Percentiles rank a stretch among this genome's conserved stretches.
Conservation (phyloP, 139 green algal genomes). For the Astrephomene gubernaculifera region DNA sequence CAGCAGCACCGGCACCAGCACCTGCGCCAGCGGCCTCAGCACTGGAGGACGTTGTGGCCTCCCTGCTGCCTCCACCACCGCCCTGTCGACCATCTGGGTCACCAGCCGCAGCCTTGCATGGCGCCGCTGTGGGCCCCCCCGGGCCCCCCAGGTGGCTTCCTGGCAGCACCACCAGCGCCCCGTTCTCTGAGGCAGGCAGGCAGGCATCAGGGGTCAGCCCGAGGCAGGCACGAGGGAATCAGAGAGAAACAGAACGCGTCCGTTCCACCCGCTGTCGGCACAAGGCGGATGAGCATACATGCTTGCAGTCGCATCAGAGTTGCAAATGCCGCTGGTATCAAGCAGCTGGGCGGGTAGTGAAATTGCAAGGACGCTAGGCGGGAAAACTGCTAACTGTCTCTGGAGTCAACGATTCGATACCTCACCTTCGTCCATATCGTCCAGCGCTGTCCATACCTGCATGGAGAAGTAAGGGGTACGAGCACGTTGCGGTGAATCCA, state of each 20-base stretch:
- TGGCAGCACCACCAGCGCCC: conserved; percentile 18
- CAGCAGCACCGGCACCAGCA: neutral
- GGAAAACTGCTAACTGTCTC: neutral
- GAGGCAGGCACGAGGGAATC: too few species aligned
- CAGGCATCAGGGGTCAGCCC: too few species aligned
- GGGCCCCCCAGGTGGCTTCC: neutral
- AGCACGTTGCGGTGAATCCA: neutral
- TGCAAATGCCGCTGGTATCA: too few species aligned
- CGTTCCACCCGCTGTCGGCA: too few species aligned
- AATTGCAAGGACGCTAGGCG: neutral
- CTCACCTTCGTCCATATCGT: conserved; percentile 33
- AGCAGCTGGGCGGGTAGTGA: too few species aligned
- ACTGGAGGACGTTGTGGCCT: neutral
- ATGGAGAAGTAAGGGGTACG: neutral
- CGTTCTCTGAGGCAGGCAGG: neutral
- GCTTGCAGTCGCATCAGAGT: too few species aligned
- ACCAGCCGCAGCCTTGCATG: neutral
- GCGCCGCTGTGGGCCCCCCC: neutral
- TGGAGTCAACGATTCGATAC: neutral
- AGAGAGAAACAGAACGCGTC: too few species aligned
- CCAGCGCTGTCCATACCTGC: conserved; percentile 22
- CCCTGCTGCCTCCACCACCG: neutral
- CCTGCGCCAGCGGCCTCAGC: neutral
- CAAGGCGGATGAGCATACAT: too few species aligned
- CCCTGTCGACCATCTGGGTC: neutral